phyloP scores from a whole-genome alignment of 768 basidiomycete genomes.

The Leccinum broughii region DNA sequence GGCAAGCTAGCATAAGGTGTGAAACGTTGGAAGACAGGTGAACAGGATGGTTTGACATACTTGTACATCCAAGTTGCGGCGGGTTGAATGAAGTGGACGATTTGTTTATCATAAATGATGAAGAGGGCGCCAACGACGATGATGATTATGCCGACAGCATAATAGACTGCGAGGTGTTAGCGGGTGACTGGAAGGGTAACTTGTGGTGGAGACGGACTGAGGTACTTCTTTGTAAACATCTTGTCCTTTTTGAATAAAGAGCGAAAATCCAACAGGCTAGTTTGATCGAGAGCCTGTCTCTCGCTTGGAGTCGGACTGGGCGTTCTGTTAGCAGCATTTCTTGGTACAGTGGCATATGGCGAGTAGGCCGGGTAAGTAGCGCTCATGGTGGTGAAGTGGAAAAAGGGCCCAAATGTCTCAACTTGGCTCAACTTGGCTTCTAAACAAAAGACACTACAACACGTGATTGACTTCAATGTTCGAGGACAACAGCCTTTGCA shows the following conservation, averaged over 20 bases:
- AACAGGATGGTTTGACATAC: slow-evolving; percentile 26
- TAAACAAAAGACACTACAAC: not conserved
- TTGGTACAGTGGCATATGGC: not conserved
- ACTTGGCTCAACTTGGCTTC: too few species aligned
- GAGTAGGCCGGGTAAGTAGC: not conserved
- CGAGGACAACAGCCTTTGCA: slow-evolving; percentile 5
- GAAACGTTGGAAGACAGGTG: not conserved
- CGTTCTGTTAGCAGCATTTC: slow-evolving; percentile 37
- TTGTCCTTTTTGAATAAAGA: slow-evolving; percentile 46
- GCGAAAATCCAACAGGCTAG: slow-evolving; percentile 47
- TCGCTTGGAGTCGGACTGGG: slow-evolving; percentile 71
- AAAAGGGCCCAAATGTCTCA: not conserved
- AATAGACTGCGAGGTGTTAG: slow-evolving; percentile 41
- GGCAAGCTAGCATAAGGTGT: slow-evolving; percentile 38
- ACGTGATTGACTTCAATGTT: not conserved
- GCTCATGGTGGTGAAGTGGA: not conserved
- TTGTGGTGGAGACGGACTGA: slow-evolving; percentile 43
- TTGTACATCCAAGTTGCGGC: slow-evolving; percentile 46
- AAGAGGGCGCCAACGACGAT: slow-evolving; percentile 53
- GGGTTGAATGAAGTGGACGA: slow-evolving; percentile 48
- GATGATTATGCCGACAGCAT: slow-evolving; percentile 48
- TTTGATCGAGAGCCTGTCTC: slow-evolving; percentile 41
- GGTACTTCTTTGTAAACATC: slow-evolving; percentile 56
- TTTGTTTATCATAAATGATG: slow-evolving; percentile 62
- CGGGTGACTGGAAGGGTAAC: not conserved